Conservation (phyloP, 768 basidiomycete species). For the Boletus pseudo-olivaceus region DNA sequence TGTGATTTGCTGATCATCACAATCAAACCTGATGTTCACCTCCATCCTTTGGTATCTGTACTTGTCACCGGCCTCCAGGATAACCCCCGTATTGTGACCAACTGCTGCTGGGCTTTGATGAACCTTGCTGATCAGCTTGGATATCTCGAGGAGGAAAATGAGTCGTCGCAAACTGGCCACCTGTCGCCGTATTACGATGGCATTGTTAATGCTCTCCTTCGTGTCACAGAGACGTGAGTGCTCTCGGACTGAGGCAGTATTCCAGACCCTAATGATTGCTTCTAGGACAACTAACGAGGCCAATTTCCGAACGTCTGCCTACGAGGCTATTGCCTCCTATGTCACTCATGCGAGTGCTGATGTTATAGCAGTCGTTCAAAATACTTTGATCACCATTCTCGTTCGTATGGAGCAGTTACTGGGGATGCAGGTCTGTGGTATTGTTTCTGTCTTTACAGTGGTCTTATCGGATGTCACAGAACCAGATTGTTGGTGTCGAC, state of each 20-base stretch:
- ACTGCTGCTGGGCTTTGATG: constrained; percentile 96
- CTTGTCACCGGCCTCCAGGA: constrained; percentile 79
- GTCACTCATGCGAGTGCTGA: constrained; percentile 78
- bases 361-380: constrained; percentile 76
- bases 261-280: constrained; percentile 10
- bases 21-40: constrained; percentile 86
- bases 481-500: constrained; percentile 91
- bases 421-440: constrained; percentile 64
- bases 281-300: constrained; percentile 77
- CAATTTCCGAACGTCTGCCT: constrained; percentile 92
- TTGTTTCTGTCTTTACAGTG: neutral
- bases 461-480: constrained; percentile 40
- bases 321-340: constrained; percentile 91
- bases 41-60: constrained; percentile 78
- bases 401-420: constrained; percentile 87
- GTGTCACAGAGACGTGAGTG: constrained; percentile 80
- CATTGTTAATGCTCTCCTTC: constrained; percentile 77
- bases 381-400: constrained; percentile 78
- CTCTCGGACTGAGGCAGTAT: neutral
- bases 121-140: constrained; percentile 91
- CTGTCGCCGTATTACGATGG: constrained; percentile 88
- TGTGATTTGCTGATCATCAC: constrained; percentile 83
- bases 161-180: constrained; percentile 52
- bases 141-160: constrained; percentile 60
- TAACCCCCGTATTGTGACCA: constrained; percentile 81